These are phyloP conservation scores for Castanea sativa DNA, from an alignment of 306 rosid species.

Conservation along the genomic window DNA sequence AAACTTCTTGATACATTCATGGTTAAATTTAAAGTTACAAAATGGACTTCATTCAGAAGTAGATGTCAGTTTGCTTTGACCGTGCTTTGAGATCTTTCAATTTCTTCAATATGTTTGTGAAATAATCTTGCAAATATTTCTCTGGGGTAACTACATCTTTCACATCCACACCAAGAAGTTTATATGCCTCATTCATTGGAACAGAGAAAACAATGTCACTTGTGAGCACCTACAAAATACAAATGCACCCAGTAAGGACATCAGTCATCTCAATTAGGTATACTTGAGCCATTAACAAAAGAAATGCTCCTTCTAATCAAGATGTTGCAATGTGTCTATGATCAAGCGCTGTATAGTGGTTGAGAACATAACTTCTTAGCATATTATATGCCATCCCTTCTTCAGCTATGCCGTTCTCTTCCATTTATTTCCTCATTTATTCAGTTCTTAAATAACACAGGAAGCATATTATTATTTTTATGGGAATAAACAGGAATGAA, in stretches of 20 bases:
- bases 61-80: slow-evolving; percentile 90
- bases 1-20: slow-evolving; percentile 22
- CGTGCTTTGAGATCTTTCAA: slow-evolving; percentile 95
- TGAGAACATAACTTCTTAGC: too few relatives aligned
- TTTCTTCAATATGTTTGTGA: slow-evolving; percentile 94
- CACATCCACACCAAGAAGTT: slow-evolving; percentile 80
- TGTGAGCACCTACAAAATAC: slow-evolving; percentile 70
- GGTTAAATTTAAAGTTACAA: slow-evolving; percentile 40
- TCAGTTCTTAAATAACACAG: too few relatives aligned
- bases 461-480: too few relatives aligned
- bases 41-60: slow-evolving; percentile 45
- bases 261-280: slow-evolving; percentile 5
- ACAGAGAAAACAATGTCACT: slow-evolving; percentile 84
- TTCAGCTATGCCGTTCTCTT: too few relatives aligned
- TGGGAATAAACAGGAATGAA: background rate
- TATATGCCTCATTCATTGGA: slow-evolving; percentile 89
- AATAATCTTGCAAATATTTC: slow-evolving; percentile 95
- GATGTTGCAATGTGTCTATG: background rate
- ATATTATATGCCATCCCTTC: too few relatives aligned
- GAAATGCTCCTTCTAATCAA: background rate
- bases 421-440: too few relatives aligned
- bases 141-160: slow-evolving; percentile 72
- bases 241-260: slow-evolving; percentile 13
- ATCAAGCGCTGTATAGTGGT: background rate
- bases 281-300: background rate